Evolutionary conservation across 2,329 filamentous ascomycete species (phyloP).

Genomic region (Rhexocercosporidium sp.): DNA sequence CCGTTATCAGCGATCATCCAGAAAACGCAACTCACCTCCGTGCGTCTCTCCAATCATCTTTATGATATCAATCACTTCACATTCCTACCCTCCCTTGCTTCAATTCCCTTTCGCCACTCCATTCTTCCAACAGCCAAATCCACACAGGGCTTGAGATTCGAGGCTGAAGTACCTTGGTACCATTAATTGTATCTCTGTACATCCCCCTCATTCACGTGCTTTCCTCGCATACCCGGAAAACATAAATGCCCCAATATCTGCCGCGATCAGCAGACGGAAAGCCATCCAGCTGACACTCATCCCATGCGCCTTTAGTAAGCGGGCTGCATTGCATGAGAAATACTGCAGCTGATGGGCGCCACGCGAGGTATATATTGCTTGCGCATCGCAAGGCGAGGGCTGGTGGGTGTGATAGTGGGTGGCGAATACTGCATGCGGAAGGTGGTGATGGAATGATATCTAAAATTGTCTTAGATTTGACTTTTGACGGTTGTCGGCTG

Average conservation of each 20-base stretch:
- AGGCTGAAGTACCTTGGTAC: background rate
- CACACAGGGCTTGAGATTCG: background rate
- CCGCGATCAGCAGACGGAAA: background rate
- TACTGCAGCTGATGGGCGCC: conserved; percentile 1
- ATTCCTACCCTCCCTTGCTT: background rate
- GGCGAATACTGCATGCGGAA: background rate
- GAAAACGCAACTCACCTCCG: background rate
- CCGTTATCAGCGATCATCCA: background rate
- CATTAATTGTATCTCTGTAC: background rate
- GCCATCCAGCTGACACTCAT: conserved; percentile 3
- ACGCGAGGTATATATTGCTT: conserved; percentile 2
- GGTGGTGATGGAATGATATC: background rate
- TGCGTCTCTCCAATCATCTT: background rate
- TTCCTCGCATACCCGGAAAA: background rate
- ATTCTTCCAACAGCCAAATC: background rate
- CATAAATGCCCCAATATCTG: background rate
- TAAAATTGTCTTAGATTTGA: background rate
- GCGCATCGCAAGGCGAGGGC: background rate
- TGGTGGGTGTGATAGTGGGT: background rate
- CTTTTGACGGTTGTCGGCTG: background rate
- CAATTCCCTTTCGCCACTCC: background rate
- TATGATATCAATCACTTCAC: background rate
- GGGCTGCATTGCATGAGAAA: conserved; percentile 3
- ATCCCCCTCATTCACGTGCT: background rate
- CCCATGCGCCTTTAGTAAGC: conserved; percentile 1